Conservation (phyloP, 352 stramenopile species). For the Globisporangium megalacanthum region DNA sequence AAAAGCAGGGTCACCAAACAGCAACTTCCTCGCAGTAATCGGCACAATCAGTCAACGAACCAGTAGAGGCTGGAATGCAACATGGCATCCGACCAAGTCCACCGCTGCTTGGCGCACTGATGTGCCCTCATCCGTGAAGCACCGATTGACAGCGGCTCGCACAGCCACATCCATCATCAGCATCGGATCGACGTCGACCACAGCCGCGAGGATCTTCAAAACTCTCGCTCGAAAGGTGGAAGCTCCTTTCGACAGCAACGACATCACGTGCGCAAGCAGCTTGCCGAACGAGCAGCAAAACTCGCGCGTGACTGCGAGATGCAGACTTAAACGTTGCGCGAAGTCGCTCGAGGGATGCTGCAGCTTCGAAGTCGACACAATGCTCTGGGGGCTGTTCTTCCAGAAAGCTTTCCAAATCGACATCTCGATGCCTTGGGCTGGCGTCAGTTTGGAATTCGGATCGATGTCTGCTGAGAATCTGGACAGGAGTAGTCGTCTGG, state of each 20-base stretch:
- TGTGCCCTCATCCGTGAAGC: slow-evolving; percentile 71
- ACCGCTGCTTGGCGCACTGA: slow-evolving; percentile 81
- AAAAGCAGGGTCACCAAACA: background rate
- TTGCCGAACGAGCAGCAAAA: slow-evolving; percentile 69
- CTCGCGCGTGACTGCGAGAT: slow-evolving; percentile 42
- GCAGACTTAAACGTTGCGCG: slow-evolving; percentile 34
- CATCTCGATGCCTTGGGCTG: slow-evolving; percentile 12
- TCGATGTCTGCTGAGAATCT: slow-evolving; percentile 38
- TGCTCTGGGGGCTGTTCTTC: slow-evolving; percentile 20
- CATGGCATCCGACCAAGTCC: slow-evolving; percentile 81
- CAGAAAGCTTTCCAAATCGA: slow-evolving; percentile 52
- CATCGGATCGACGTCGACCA: slow-evolving; percentile 83
- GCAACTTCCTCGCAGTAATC: background rate
- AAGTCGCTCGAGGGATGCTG: slow-evolving; percentile 36
- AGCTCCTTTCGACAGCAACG: slow-evolving; percentile 61
- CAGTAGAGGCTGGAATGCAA: slow-evolving; percentile 63
- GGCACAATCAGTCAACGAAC: slow-evolving; percentile 25
- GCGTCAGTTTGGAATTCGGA: slow-evolving; percentile 2
- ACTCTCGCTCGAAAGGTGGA: slow-evolving; percentile 69
- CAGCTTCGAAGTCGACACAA: slow-evolving; percentile 41
- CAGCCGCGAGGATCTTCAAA: slow-evolving; percentile 65
- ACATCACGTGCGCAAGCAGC: slow-evolving; percentile 71
- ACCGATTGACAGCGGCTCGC: slow-evolving; percentile 46
- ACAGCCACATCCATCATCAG: slow-evolving; percentile 71
- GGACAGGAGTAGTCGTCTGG: slow-evolving; percentile 44